These are phyloP conservation scores for Candida maesae DNA, from an alignment of 805 yeast species.

Conservation along the genomic window DNA sequence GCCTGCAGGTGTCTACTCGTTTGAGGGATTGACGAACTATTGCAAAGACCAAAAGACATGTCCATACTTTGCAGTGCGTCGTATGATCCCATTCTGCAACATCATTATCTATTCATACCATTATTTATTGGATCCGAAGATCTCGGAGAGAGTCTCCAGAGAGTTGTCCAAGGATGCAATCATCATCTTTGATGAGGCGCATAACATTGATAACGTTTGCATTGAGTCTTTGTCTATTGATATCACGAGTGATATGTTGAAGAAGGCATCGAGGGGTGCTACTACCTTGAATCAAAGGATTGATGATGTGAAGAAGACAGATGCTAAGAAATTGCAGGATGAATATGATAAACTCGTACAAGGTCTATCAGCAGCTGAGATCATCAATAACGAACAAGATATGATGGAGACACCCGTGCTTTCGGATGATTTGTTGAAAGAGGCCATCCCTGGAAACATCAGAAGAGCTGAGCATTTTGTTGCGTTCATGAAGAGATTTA, in stretches of 20 bases:
- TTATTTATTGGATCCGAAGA: conserved; percentile 92
- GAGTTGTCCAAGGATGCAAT: conserved; percentile 91
- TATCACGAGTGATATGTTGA: conserved; percentile 82
- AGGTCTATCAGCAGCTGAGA: conserved; percentile 81
- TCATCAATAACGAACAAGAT: conserved; percentile 51
- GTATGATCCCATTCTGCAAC: conserved; percentile 95
- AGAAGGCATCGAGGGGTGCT: conserved; percentile 87
- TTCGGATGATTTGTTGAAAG: conserved; percentile 79
- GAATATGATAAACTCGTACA: conserved; percentile 90
- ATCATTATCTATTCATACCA: conserved; percentile 95
- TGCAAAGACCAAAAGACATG: conserved; percentile 81
- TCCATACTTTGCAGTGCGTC: conserved; percentile 95
- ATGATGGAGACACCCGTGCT: conserved; percentile 86
- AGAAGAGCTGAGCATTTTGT: conserved; percentile 96
- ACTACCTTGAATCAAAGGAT: conserved; percentile 71
- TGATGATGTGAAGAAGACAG: conserved; percentile 79
- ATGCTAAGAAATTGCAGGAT: conserved; percentile 77
- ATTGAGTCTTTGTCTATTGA: conserved; percentile 92
- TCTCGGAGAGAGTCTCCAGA: conserved; percentile 90
- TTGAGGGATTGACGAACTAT: conserved; percentile 74
- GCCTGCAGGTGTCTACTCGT: conserved; percentile 93
- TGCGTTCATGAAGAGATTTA: conserved; percentile 85
- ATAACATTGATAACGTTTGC: conserved; percentile 97
- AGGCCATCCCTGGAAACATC: conserved; percentile 96
- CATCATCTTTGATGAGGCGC: conserved; percentile 97